These are phyloP conservation scores for Eryngium alpinum DNA, from an alignment of 140 eudicot species.

Conservation along the genomic window DNA sequence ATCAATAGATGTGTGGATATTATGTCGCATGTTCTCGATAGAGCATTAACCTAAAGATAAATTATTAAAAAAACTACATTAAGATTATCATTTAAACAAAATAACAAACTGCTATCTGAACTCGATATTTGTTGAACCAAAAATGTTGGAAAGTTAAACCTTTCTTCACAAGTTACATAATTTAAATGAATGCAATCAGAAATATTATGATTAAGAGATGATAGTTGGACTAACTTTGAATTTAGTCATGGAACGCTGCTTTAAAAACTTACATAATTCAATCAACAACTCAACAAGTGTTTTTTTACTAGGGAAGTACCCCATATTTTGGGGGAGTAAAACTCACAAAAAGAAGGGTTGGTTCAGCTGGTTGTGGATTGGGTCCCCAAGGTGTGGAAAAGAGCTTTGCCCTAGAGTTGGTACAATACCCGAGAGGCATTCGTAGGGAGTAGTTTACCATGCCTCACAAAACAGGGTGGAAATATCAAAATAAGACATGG, in stretches of 20 bases:
- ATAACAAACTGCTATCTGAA: neutral
- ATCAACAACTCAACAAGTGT: no score
- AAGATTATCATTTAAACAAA: neutral
- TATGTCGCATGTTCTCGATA: neutral
- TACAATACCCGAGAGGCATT: no score
- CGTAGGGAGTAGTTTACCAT: no score
- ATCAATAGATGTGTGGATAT: neutral
- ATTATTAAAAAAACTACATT: neutral
- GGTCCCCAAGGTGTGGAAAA: no score
- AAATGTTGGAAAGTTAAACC: neutral
- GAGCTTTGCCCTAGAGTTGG: no score
- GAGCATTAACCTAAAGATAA: neutral
- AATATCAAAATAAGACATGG: no score
- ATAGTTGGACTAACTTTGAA: neutral
- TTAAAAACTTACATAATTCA: no score
- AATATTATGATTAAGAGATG: neutral
- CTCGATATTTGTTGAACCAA: neutral
- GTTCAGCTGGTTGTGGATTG: no score
- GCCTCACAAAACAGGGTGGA: no score
- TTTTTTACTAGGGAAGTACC: no score
- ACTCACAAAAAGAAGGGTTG: no score
- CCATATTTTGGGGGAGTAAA: no score
- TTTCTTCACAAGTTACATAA: neutral
- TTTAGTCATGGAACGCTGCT: neutral
- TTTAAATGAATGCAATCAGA: neutral